Conservation (phyloP, 805 yeast species). For the Lipomyces yamanashiensis region DNA sequence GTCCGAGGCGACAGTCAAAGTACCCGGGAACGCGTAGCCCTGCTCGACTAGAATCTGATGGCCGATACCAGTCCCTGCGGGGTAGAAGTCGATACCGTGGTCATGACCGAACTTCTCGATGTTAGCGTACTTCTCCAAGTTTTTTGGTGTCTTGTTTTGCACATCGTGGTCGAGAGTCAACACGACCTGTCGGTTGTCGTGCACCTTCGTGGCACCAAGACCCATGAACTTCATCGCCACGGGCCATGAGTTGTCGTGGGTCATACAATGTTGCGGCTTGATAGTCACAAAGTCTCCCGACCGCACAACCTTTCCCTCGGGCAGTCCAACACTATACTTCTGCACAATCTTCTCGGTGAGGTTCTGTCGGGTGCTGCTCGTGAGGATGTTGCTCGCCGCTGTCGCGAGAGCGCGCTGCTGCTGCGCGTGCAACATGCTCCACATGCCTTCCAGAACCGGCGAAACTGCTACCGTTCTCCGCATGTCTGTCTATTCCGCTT, state of each 20-base stretch:
- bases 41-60: constrained; percentile 99
- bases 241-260: constrained; percentile 99
- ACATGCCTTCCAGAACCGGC: constrained; percentile 10
- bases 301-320: constrained; percentile 73
- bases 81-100: constrained; percentile 95
- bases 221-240: constrained; percentile 96
- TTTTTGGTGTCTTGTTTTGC: constrained; percentile 88
- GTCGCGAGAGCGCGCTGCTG: constrained; percentile 28
- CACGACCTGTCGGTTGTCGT: constrained; percentile 88
- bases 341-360: constrained; percentile 96
- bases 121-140: constrained; percentile 82
- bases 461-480: constrained; percentile 16
- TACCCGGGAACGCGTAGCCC: constrained; percentile 96
- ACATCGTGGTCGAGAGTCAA: constrained; percentile 98
- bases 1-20: constrained; percentile 93
- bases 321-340: constrained; percentile 83
- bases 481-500: background rate
- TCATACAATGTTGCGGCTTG: constrained; percentile 96
- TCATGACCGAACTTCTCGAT: constrained; percentile 86
- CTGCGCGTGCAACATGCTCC: constrained; percentile 11
- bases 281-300: constrained; percentile 96
- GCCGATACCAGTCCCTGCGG: constrained; percentile 99
- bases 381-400: background rate
- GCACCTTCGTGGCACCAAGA: constrained; percentile 82
- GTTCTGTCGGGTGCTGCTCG: constrained; percentile 58